Percentiles rank a stretch among this genome's conserved stretches.
phyloP scores from a whole-genome alignment of 208 protist species.

The Leishmania guyanensis region DNA sequence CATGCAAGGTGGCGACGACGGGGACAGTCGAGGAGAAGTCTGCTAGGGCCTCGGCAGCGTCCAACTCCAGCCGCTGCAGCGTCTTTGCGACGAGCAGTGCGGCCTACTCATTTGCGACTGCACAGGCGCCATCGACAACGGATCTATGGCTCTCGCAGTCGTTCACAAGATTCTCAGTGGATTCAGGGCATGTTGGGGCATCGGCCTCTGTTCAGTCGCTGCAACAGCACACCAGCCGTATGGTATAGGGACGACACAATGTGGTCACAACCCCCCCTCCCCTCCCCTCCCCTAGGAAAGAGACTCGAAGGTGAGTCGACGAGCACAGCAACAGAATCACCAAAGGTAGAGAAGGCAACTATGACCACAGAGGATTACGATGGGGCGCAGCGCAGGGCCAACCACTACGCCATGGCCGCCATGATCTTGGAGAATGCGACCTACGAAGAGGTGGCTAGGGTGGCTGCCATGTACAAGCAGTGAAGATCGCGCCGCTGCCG shows the following conservation, averaged over 20 bases:
- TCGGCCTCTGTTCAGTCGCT: not conserved
- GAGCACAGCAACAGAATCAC: not conserved
- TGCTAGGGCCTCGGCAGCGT: not conserved
- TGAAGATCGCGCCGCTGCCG: not conserved
- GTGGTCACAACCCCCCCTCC: not conserved
- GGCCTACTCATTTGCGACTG: too few relatives aligned
- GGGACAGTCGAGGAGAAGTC: not conserved
- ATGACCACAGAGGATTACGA: not conserved
- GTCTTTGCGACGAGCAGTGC: too few relatives aligned
- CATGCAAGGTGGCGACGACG: not conserved
- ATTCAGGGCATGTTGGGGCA: not conserved
- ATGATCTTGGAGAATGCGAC: constrained; percentile 25
- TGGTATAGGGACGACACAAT: not conserved
- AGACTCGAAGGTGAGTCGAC: not conserved
- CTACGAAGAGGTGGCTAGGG: constrained; percentile 29
- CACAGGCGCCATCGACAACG: not conserved
- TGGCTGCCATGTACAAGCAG: not conserved
- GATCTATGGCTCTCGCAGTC: not conserved
- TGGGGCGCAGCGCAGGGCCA: constrained; percentile 25
- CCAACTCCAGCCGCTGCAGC: not conserved
- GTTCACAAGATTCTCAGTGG: not conserved
- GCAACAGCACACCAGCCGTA: not conserved
- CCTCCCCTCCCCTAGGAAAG: too few relatives aligned
- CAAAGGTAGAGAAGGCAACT: not conserved
- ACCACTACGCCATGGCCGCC: constrained; percentile 22